Base-by-base conservation (phyloP, 371 early-diverging fungal species). In the Syncephalastrum racemosum region DNA sequence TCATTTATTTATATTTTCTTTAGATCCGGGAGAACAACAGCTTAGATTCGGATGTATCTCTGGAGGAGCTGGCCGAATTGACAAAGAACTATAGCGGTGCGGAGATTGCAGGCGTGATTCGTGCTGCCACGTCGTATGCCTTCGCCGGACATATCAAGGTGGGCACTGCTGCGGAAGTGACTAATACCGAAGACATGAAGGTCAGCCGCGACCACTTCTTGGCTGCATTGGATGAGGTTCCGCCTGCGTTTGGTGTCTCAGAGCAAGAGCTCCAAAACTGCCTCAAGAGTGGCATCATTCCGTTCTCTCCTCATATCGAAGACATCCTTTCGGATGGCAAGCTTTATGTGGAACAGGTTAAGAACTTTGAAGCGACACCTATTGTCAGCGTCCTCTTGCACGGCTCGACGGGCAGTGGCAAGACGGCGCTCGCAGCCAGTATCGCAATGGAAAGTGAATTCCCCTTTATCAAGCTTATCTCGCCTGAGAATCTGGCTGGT, bases 21-120 rank as follows among this genome's bases (percentile, higher is more conserved):
- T 73, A 92, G 85, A 98, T 99, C 92, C 79, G 83, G 31, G 77
- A 88, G 39, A 93, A 95, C 73, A 78, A 92, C 53, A 85, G 97
- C 36, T 64, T 99, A 47, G 95, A 84, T 39, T n/a, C 62, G 1
- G 94, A 95, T 75, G 99, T 99, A 15, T 87, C 94, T 59, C 60
- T 99, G 20, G 67, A 73, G 1, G 95, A 98, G 71, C 74, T 99
- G 53, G 96, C 99, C 0, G 78, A 80, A 1, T 63, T 95, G 57
- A 94, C 99, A n/a, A 97, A 95, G 79, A 99, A 99, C 83, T 99
- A 94, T 72, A 97, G 95, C 60, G 99, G 99, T 71, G 99, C 99
- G 41, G 99, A 99, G 73, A 97, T 99, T 58, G 60, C 94, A 13
- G 97, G 99, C 71, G 80, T 99, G 14, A 94, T 99, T 14, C 97